Evolutionary conservation across 2,329 filamentous ascomycete genomes (phyloP).

Genomic region (Rhynchosporium graminicola): DNA sequence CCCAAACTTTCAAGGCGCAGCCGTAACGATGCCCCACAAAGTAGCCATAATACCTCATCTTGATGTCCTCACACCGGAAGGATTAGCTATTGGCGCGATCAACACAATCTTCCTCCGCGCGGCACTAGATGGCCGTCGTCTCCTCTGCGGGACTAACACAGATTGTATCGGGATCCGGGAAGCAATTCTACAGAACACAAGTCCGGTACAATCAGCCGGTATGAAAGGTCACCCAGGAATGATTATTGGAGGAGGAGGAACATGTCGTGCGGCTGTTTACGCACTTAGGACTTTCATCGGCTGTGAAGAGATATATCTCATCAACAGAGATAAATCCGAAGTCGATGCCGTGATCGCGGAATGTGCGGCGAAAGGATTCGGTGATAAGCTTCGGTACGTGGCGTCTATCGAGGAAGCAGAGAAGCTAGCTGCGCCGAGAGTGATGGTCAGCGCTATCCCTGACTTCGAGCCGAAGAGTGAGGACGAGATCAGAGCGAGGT

Average conservation of each 20-base stretch:
- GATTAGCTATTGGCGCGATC: slow-evolving; percentile 71
- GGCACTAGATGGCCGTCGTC: slow-evolving; percentile 37
- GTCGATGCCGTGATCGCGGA: slow-evolving; percentile 67
- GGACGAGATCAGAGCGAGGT: slow-evolving; percentile 61
- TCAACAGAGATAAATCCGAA: slow-evolving; percentile 71
- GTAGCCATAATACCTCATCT: slow-evolving; percentile 72
- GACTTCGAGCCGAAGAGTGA: slow-evolving; percentile 69
- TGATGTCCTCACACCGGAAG: slow-evolving; percentile 73
- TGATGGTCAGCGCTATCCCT: slow-evolving; percentile 73
- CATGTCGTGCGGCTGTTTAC: slow-evolving; percentile 76
- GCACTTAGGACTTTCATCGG: slow-evolving; percentile 70
- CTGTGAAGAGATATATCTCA: slow-evolving; percentile 70
- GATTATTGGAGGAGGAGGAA: slow-evolving; percentile 76
- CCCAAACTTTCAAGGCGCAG: slow-evolving; percentile 64
- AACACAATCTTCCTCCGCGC: slow-evolving; percentile 73
- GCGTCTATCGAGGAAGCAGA: slow-evolving; percentile 60
- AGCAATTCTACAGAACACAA: slow-evolving; percentile 62
- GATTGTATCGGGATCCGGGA: slow-evolving; percentile 79
- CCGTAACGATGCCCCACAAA: slow-evolving; percentile 85
- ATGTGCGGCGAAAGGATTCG: slow-evolving; percentile 60
- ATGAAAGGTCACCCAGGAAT: slow-evolving; percentile 66
- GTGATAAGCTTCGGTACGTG: slow-evolving; percentile 62
- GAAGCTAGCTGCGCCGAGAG: slow-evolving; percentile 58
- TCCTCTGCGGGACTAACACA: slow-evolving; percentile 74
- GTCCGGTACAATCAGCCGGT: slow-evolving; percentile 44